Percentiles rank a stretch among this genome's conserved stretches.
These are phyloP conservation scores for Penicillium nordicum DNA, from an alignment of 2,329 filamentous ascomycete genomes.

Conservation along the genomic window DNA sequence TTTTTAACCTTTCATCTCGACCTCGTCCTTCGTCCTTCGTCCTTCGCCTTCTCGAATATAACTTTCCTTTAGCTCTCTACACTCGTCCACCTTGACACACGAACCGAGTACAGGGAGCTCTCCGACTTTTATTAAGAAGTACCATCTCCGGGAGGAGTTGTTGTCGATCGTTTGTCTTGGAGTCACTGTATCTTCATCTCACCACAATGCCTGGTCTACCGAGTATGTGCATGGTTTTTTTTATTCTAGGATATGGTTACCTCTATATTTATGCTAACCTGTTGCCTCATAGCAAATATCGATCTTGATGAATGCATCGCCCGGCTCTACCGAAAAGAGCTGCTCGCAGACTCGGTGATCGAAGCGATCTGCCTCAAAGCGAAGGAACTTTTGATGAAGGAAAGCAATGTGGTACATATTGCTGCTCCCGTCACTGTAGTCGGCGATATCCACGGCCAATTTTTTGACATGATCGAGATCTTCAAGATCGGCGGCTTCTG, in stretches of 20 bases:
- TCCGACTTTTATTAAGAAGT: neutral
- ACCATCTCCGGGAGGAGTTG: neutral
- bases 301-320: conserved; percentile 98
- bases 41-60: neutral
- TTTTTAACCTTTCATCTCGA: neutral
- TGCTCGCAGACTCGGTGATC: conserved; percentile 94
- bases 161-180: neutral
- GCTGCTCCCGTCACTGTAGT: conserved; percentile 93
- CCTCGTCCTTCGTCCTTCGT: too few relatives aligned
- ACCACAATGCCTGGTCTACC: conserved; percentile 46
- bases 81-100: neutral
- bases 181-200: neutral
- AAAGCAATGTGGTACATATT: conserved; percentile 99
- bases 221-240: conserved; percentile 31
- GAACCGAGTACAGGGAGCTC: neutral
- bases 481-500: conserved; percentile 98
- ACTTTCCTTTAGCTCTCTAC: neutral
- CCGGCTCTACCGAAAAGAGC: conserved; percentile 92
- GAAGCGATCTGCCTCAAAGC: conserved; percentile 99
- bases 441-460: conserved; percentile 97
- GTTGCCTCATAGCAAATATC: conserved; percentile 69
- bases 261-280: conserved; percentile 7
- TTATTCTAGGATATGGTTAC: neutral
- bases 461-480: conserved; percentile 98
- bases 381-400: conserved; percentile 97